Percentiles rank a stretch among this genome's conserved stretches.
Conservation (phyloP, 108 stramenopile species). For the Nitzschia sp. region DNA sequence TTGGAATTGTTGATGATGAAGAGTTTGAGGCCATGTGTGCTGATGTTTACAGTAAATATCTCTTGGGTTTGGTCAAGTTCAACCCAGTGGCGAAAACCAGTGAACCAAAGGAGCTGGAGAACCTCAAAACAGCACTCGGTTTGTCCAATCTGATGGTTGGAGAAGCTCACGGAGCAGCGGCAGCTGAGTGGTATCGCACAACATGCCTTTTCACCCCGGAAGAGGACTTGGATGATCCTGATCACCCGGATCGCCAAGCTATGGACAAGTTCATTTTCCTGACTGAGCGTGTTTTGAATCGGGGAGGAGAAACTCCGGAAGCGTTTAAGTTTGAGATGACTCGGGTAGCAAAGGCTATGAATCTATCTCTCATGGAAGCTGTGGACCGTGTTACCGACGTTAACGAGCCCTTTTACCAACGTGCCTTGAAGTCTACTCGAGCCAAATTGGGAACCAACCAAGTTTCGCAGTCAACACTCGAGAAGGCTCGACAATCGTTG, state of each 20-base stretch:
- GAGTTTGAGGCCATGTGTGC: constrained; percentile 68
- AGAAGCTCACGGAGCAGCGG: constrained; percentile 75
- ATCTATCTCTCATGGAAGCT: constrained; percentile 37
- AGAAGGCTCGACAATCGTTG: constrained; percentile 65
- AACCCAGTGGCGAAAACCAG: constrained; percentile 61
- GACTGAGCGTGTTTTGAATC: constrained; percentile 67
- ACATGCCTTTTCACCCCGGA: constrained; percentile 60
- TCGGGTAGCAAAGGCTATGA: constrained; percentile 69
- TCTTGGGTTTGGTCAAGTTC: constrained; percentile 78
- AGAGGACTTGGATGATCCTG: constrained; percentile 80
- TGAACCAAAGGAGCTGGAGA: constrained; percentile 73
- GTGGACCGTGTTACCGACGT: constrained; percentile 61
- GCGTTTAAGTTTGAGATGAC: constrained; percentile 84
- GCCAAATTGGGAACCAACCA: constrained; percentile 70
- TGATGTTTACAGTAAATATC: constrained; percentile 63
- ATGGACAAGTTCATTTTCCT: constrained; percentile 85
- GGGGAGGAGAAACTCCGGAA: constrained; percentile 76
- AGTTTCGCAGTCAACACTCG: constrained; percentile 72
- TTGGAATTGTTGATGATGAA: constrained; percentile 40
- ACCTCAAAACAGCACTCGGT: constrained; percentile 44
- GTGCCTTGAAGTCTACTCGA: constrained; percentile 69
- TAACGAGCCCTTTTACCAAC: constrained; percentile 80
- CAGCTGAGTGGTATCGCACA: constrained; percentile 59
- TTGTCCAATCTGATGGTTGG: constrained; percentile 77
- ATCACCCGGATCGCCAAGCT: constrained; percentile 66